Base-by-base conservation (phyloP, 306 rosid species). In the Quercus cerris region DNA sequence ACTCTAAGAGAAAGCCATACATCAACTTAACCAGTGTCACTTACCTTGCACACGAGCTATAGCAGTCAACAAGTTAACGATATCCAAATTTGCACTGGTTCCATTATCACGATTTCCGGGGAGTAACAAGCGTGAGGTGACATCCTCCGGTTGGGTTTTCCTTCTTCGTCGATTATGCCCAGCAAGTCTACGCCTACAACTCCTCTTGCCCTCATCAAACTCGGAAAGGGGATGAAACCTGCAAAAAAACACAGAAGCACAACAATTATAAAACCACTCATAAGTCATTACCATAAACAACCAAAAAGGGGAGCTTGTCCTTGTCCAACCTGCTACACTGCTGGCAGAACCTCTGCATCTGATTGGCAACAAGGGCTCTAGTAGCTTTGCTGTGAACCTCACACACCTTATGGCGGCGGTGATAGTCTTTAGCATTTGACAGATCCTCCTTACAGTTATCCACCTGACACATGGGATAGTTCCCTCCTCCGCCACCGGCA, bases 281-380 rank as follows among this genome's bases (percentile, higher is more conserved):
- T 49, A 12, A 49, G 54, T 49, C 17, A 49, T 49, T 49, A 3
- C 54, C 17, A 49, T 12, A 49, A 49, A 49, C 54, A 49, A 49
- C 17, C 54, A 12, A 10, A 49, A 49, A 49, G 14, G 17, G 17
- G 54, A 49, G 17, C 54, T 49, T 12, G 54, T 10, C 5, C 54
- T 12, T 11, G 15, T 49, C 54, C 17, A 54, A 90, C 94, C 98
- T 92, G 88, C 98, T 94, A 81, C 98, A 94, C 94, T 94, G 98
- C 82, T 94, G 98, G 82, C 98, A 94, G 77, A 94, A 94, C 71
- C 98, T 71, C 85, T 94, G 98, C 96, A 89, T 86, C 82, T 86
- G 94, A 30, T 80, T 84, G 28, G 85, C 85, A 35, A 92, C 90
- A 13, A 84, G 88, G 15, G 97, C 94, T 63, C 80, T 89, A 12